These are phyloP conservation scores for Heliamphora exappendiculata DNA, from an alignment of 148 eudicot species.

Conservation along the genomic window DNA sequence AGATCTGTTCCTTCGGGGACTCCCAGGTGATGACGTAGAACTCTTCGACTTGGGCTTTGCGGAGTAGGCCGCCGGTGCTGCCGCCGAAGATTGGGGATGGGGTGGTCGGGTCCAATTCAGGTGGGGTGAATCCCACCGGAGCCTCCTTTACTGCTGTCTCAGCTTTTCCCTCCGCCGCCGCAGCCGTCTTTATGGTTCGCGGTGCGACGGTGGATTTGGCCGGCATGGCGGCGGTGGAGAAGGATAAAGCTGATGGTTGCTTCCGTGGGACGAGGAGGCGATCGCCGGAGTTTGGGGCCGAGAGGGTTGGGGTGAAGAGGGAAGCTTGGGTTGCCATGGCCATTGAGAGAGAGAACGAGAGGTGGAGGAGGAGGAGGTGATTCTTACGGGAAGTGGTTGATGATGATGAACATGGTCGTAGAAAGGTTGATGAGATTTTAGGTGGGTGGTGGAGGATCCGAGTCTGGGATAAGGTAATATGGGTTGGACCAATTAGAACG, in stretches of 20 bases:
- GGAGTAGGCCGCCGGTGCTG: conserved; percentile 79
- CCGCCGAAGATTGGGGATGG: conserved; percentile 96
- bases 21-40: conserved; percentile 98
- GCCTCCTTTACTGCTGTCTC: conserved; percentile 30
- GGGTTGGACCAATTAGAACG: conserved; percentile 54
- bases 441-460: conserved; percentile 15
- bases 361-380: neutral
- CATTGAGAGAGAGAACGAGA: conserved; percentile 26
- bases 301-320: conserved; percentile 52
- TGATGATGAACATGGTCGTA: neutral
- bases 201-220: conserved; percentile 5
- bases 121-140: conserved; percentile 89
- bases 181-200: conserved; percentile 45
- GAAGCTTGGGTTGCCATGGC: conserved; percentile 89
- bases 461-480: conserved; percentile 51
- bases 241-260: conserved; percentile 7
- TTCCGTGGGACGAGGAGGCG: conserved; percentile 13
- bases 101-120: conserved; percentile 76
- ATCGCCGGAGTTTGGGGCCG: conserved; percentile 15
- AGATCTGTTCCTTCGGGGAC: conserved; percentile 73
- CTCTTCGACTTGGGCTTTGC: conserved; percentile 94
- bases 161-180: conserved; percentile 25
- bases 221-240: conserved; percentile 18
- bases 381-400: neutral
- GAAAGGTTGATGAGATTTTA: conserved; percentile 12